Evolutionary conservation across 1,284 basidiomycete genomes (phyloP).

Genomic region (Rhodotorula sp.): DNA sequence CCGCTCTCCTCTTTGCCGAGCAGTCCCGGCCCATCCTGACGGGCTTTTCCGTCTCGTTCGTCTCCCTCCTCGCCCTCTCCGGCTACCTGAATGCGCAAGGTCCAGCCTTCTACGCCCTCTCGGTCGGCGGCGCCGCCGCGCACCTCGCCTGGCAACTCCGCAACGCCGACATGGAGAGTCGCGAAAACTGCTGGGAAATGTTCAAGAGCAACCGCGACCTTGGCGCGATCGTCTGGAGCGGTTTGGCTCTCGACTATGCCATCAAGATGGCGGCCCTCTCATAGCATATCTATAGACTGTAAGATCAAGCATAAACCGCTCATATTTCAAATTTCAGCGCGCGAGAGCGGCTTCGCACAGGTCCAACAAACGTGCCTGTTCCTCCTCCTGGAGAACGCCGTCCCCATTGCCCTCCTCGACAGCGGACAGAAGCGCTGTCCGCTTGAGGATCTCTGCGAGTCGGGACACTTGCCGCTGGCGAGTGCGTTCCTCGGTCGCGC

Average conservation of each 20-base stretch:
- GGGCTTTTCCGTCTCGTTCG: slow-evolving; percentile 68
- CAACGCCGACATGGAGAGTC: slow-evolving; percentile 64
- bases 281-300: not conserved
- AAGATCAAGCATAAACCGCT: not conserved
- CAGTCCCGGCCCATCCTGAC: slow-evolving; percentile 73
- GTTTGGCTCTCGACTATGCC: slow-evolving; percentile 73
- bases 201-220: slow-evolving; percentile 86
- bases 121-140: slow-evolving; percentile 66
- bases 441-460: slow-evolving; percentile 8
- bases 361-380: slow-evolving; percentile 11
- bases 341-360: slow-evolving; percentile 5
- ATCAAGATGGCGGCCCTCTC: slow-evolving; percentile 10
- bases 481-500: slow-evolving; percentile 9
- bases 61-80: slow-evolving; percentile 73
- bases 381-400: not conserved
- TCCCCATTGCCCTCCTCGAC: too few relatives aligned
- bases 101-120: slow-evolving; percentile 70
- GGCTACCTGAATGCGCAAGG: slow-evolving; percentile 75
- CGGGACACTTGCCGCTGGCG: slow-evolving; percentile 8
- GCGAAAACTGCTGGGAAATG: slow-evolving; percentile 85
- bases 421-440: not conserved
- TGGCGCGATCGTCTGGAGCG: slow-evolving; percentile 85
- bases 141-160: slow-evolving; percentile 82
- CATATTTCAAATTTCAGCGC: not conserved
- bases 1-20: slow-evolving; percentile 82